Evolutionary conservation across 768 basidiomycete species (phyloP), one percentile per base, ranked within the genome.

Genomic region (Russula olivacea): DNA sequence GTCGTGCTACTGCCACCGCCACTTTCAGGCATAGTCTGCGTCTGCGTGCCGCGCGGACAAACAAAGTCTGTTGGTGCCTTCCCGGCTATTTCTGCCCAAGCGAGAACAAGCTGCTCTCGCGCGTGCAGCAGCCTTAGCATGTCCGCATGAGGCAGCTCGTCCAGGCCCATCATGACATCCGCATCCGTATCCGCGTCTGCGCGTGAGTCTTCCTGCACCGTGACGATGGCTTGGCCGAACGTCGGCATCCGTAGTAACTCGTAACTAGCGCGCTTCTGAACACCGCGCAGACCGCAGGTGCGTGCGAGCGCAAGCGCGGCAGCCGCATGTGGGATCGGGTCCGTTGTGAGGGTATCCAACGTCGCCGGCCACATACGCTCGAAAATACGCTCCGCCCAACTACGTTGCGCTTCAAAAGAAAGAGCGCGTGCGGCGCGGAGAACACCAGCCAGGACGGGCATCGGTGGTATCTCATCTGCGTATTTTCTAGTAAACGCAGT

Each of bases 251-350:
- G 70, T 5, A 77, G 67, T 40, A 80, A 70, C 61, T 79, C 77
- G 63, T 79, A 79, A 58, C 74, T 77, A 1, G 77, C 77, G 49
- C 71, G 69, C 54, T 76, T 75, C 10, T 75, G 68, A 25, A 78
- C 71, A 1, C 48, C 43, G 9, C 71, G 64, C 3, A 71, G 68
- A 23, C 70, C 66, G 59, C 65, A 74, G 3, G 64, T 21, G 12
- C 71, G 71, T 17, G 74, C 76, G 17, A 79, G 69, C 19, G 67
- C 48, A 19, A 78, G 65, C 2, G 73, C 75, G 25, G 70, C 71
- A 1, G 69, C 70, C 2, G 76, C 75, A 36, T 71, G 56, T 0
- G 70, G 68, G 25, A 69, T 58, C 23, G 15, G 43, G 43, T n/a
- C 43, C 14, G 57, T 57, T n/a, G 63, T 63, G 7, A 76, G 19